phyloP scores from a whole-genome alignment of 345 rosid genomes.

The Psidium friedrichsthalianum region DNA sequence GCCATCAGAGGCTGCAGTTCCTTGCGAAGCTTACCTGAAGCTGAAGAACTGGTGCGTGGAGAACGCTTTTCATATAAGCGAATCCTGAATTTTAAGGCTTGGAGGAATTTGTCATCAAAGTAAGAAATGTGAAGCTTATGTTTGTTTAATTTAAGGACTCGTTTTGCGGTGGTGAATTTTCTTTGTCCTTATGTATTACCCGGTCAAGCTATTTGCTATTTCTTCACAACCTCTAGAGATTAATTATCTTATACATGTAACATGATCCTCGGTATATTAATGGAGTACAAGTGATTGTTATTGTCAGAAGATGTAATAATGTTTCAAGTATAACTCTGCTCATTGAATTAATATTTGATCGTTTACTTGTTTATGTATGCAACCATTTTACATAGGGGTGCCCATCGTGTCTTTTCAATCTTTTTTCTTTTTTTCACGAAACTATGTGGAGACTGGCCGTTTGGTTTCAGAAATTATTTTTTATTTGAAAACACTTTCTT shows the following conservation, averaged over 20 bases:
- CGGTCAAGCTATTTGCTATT: neutral
- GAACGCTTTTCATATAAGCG: fast-evolving
- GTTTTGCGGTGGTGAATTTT: too few species aligned
- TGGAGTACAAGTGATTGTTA: neutral
- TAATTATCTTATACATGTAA: neutral
- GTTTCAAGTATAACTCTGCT: too few species aligned
- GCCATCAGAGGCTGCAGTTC: fast-evolving
- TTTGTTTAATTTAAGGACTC: too few species aligned
- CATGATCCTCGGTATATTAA: neutral
- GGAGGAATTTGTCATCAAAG: neutral
- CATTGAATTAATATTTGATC: neutral
- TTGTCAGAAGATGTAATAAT: neutral
- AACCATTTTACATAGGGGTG: neutral
- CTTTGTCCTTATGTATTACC: neutral
- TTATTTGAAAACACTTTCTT: neutral
- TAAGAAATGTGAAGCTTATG: too few species aligned
- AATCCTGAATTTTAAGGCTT: neutral
- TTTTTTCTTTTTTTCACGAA: neutral
- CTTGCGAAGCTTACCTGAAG: neutral
- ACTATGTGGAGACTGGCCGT: neutral
- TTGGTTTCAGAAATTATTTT: neutral
- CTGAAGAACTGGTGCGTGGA: neutral
- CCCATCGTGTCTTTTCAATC: neutral
- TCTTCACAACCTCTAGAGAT: neutral
- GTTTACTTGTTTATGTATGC: neutral